A percentile compares a stretch with the other conserved stretches of the same genome.
phyloP scores from a whole-genome alignment of 176 grass and related monocot species.

The Juncus inflexus region DNA sequence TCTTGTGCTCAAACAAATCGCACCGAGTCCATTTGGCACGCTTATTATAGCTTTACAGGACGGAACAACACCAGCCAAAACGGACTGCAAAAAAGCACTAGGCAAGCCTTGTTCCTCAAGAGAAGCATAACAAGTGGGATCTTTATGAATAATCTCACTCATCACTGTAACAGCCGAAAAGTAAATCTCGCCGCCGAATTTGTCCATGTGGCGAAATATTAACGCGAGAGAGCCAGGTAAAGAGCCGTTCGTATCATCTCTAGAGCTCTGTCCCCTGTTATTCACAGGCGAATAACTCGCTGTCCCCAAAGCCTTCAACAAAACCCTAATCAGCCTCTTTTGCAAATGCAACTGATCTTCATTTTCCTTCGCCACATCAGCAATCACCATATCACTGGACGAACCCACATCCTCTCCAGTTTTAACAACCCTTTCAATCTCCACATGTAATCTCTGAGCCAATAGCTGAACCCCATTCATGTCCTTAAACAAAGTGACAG shows the following conservation, averaged over 20 bases:
- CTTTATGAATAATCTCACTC: constrained; percentile 99
- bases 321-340: constrained; percentile 84
- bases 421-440: constrained; percentile 80
- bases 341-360: constrained; percentile 76
- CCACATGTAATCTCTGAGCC: constrained; percentile 72
- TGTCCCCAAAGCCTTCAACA: constrained; percentile 91
- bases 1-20: constrained; percentile 86
- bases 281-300: constrained; percentile 93
- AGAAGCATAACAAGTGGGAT: constrained; percentile 86
- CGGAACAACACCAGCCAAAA: constrained; percentile 61
- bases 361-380: constrained; percentile 58
- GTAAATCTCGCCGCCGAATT: constrained; percentile 95
- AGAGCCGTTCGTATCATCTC: constrained; percentile 46
- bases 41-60: constrained; percentile 93
- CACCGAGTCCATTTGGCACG: constrained; percentile 93
- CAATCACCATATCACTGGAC: constrained; percentile 35
- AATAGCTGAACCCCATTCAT: constrained; percentile 85
- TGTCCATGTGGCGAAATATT: constrained; percentile 84
- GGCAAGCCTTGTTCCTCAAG: constrained; percentile 86
- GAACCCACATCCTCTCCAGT: constrained; percentile 41
- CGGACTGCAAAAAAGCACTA: constrained; percentile 79
- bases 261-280: constrained; percentile 56
- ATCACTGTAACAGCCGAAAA: constrained; percentile 97
- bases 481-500: constrained; percentile 94
- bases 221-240: constrained; percentile 82